Base-by-base conservation (phyloP, 768 basidiomycete genomes). In the Boletus pseudopeckii region DNA sequence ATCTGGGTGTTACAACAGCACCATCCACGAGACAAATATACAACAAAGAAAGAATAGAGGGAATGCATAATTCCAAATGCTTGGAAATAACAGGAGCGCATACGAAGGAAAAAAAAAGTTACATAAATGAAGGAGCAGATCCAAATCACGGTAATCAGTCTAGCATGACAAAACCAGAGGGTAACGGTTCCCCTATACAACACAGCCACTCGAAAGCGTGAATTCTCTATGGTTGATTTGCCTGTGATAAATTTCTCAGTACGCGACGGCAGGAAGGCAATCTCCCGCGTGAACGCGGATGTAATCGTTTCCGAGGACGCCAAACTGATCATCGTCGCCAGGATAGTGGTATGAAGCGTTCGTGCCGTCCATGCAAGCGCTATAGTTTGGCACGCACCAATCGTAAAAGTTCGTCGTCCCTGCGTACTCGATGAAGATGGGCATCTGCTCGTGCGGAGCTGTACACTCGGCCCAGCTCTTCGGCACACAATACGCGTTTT, bases 381-480 rank as follows among this genome's bases (percentile, higher is more conserved):
- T 20, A n/a, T 67, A 63, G 51, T 57, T 45, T 1, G 63, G 52
- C n/a, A 57, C 41, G 18, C 56, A 70, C 68, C 68, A 69, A 37
- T 65, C 63, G 26, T 66, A 68, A 15, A 56, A 28, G 42, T 50
- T 36, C 28, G 56, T 28, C 1, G 45, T 2, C 0, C 57, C 61
- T 8, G 55, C 63, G 18, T 60, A 67, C 32, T 69, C 60, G 52
- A 69, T 57, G 22, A 69, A 71, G 33, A 67, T 57, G 9, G 69
- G 69, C 47, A 64, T 59, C 28, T 63, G 60, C 33, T 56, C 57
- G 11, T 52, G 54, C 40, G 62, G 28, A 13, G 43, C 26, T 4
- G 54, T 37, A 18, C 59, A 64, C 32, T 69, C 68, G 0, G 64
- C 45, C 69, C 69, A 70, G 45, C 57, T 60, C 57, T 68, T 71